A percentile compares a stretch with the other conserved stretches of the same genome.
phyloP scores from a whole-genome alignment of 176 grass and related monocot genomes.

The sorghum (Sorghum bicolor) region DNA sequence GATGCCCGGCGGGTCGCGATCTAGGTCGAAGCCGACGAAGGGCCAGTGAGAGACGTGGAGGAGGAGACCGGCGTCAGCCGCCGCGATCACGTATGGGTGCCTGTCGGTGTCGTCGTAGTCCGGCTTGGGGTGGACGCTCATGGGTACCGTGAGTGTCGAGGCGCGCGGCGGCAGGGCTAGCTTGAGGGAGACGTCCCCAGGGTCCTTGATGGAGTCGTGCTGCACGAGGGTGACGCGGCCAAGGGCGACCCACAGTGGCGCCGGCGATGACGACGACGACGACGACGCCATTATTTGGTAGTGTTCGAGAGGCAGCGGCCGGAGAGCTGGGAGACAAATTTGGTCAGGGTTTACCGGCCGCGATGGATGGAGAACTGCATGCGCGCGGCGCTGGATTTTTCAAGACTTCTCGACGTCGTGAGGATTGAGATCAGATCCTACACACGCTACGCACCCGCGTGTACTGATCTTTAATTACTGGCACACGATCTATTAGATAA shows the following conservation, averaged over 20 bases:
- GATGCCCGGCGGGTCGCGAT: background rate
- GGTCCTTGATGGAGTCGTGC: conserved; percentile 1
- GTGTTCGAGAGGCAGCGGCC: background rate
- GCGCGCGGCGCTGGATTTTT: background rate
- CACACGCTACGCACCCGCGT: background rate
- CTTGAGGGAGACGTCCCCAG: background rate
- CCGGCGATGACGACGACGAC: background rate
- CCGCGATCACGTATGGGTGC: conserved; percentile 13
- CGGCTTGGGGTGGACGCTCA: conserved; percentile 19
- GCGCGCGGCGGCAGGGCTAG: conserved; percentile 3
- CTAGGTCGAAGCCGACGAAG: conserved; percentile 7
- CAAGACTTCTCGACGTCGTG: background rate
- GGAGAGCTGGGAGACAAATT: background rate
- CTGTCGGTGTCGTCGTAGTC: background rate
- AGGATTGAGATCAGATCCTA: background rate
- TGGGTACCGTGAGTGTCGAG: background rate
- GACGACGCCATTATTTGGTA: background rate
- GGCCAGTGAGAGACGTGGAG: background rate
- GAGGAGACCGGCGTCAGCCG: background rate
- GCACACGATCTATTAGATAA: background rate
- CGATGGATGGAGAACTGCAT: background rate
- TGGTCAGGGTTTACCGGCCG: background rate
- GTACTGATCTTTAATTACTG: no score
- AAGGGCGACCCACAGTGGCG: background rate
- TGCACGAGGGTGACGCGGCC: conserved; percentile 14